Evolutionary conservation across 805 yeast genomes (phyloP).

Genomic region (Wickerhamomyces silvicola): DNA sequence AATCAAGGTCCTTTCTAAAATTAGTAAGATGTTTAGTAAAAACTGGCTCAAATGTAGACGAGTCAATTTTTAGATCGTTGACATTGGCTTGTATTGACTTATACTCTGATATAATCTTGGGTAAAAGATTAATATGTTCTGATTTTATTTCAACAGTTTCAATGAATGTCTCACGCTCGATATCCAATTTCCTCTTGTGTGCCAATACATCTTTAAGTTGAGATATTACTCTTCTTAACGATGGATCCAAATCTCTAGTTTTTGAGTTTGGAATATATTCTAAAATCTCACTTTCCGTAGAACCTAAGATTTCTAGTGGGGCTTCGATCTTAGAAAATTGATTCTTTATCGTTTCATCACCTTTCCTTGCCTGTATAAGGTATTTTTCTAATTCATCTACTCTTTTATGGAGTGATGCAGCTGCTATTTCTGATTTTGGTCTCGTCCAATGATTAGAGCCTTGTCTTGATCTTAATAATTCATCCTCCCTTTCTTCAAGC

Average conservation of each 20-base stretch:
- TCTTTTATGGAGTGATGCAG: conserved; percentile 31
- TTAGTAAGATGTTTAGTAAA: conserved; percentile 37
- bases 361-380: conserved; percentile 48
- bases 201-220: conserved; percentile 27
- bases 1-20: conserved; percentile 44
- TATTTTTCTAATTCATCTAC: conserved; percentile 41
- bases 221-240: conserved; percentile 27
- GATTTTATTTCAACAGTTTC: conserved; percentile 38
- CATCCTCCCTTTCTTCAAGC: conserved; percentile 52
- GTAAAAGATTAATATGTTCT: conserved; percentile 41
- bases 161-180: conserved; percentile 33
- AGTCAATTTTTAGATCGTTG: conserved; percentile 18
- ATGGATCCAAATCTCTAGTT: conserved; percentile 26
- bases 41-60: conserved; percentile 31
- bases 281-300: conserved; percentile 25
- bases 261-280: conserved; percentile 25
- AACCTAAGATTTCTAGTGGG: conserved; percentile 36
- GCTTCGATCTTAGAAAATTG: conserved; percentile 45
- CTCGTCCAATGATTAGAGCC: conserved; percentile 55
- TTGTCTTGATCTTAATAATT: conserved; percentile 38
- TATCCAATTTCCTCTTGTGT: conserved; percentile 29
- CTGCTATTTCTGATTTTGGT: conserved; percentile 38
- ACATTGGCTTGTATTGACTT: conserved; percentile 21
- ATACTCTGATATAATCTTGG: conserved; percentile 45
- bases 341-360: conserved; percentile 49